Evolutionary conservation across 352 stramenopile species (phyloP), one percentile per base, ranked within the genome.

Genomic region (Phytophthora kernoviae): DNA sequence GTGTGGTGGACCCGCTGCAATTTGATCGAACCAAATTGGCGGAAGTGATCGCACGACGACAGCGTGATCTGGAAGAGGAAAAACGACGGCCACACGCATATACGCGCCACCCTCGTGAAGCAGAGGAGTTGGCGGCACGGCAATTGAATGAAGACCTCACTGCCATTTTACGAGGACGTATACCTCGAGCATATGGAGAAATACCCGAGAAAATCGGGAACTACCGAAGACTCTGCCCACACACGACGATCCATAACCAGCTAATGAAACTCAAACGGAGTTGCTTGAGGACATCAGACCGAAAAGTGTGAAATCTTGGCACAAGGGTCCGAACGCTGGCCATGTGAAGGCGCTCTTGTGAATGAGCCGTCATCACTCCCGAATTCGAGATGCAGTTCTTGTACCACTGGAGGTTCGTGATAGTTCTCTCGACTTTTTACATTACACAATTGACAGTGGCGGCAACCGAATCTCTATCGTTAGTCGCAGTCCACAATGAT

Each of bases 1-100:
- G 65, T n/a, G 65, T 98, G 15, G 82, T 98, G 18, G 68, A 95
- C 21, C 88, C 91, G 15, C 64, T 93, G 20, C 77, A 78, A 37
- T 97, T 94, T 51, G 88, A 97, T 51, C 82, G 90, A 24, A 56
- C 52, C 1, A 79, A 77, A 47, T 62, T 98, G 36, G 75, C 77
- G 12, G 70, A 90, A 5, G 61, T 97, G 20, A 75, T 94, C 22
- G 48, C 75, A 15, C 73, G 87, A 17, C 73, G 89, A 40, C 70
- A 95, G 22, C 61, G 75, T 15, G 79, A 90, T 4, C 30, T 79
- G 0, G 77, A 91, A 21, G 76, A 58, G 4, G 79, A 87, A 48
- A 79, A 80, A 44, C 75, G 75, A 37, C 76, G 85, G 6, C 80
- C 79, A 15, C 74, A 90, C 30, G 67, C 70, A 15, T 84, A 88